phyloP scores from a whole-genome alignment of 2,329 filamentous ascomycete genomes.

The Cladophialophora immunda region DNA sequence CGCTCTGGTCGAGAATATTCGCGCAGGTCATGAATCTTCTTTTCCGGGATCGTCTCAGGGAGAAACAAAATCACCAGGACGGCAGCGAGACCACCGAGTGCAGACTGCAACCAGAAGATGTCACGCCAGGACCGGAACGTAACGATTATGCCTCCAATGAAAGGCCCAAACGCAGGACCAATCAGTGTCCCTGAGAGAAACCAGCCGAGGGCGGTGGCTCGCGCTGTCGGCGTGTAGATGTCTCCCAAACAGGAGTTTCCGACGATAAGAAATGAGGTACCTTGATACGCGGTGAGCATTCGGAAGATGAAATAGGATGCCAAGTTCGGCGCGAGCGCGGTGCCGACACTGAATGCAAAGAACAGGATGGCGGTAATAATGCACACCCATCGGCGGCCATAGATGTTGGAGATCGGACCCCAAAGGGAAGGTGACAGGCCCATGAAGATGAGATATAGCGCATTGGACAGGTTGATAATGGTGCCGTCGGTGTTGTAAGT shows the following conservation, averaged over 20 bases:
- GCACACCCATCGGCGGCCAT: constrained; percentile 67
- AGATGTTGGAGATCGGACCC: constrained; percentile 74
- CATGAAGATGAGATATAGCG: constrained; percentile 79
- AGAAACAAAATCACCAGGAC: constrained; percentile 71
- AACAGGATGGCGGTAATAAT: constrained; percentile 70
- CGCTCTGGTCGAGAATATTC: constrained; percentile 61
- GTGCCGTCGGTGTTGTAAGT: constrained; percentile 72
- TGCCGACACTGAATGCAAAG: constrained; percentile 74
- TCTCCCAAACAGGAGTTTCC: constrained; percentile 75
- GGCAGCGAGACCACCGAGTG: constrained; percentile 67
- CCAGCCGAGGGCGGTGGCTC: constrained; percentile 77
- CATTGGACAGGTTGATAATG: constrained; percentile 78
- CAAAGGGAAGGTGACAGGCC: constrained; percentile 74
- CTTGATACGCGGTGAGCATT: constrained; percentile 76
- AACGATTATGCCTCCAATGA: constrained; percentile 78
- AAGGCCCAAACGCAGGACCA: constrained; percentile 73
- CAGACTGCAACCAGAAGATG: constrained; percentile 81
- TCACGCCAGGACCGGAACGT: constrained; percentile 76
- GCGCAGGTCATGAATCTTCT: constrained; percentile 68
- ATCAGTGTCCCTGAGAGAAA: constrained; percentile 76
- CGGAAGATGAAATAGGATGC: constrained; percentile 77
- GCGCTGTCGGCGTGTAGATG: constrained; percentile 71
- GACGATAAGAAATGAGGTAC: constrained; percentile 76
- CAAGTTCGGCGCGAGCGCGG: constrained; percentile 75
- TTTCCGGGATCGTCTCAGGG: constrained; percentile 76